Evolutionary conservation across 2,329 filamentous ascomycete genomes (phyloP).

Genomic region (Ophidiomyces ophidiicola): DNA sequence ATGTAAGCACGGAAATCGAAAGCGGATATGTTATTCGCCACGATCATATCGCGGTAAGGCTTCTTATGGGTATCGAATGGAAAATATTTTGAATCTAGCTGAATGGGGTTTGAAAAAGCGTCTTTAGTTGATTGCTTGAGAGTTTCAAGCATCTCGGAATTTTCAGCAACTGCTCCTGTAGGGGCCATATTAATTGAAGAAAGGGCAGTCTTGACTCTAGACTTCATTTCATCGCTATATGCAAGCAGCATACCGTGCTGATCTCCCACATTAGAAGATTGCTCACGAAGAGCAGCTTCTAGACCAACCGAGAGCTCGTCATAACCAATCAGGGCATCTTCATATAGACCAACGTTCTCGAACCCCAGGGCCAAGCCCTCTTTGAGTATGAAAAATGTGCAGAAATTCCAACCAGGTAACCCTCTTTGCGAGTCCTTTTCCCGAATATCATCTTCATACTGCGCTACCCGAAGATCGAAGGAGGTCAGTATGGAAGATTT

Average conservation of each 20-base stretch:
- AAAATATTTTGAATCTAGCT: conserved; percentile 25
- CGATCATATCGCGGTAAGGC: conserved; percentile 78
- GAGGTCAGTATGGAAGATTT: conserved; percentile 77
- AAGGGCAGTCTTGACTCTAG: conserved; percentile 43
- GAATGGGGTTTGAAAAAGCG: conserved; percentile 22
- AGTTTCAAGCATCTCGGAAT: conserved; percentile 20
- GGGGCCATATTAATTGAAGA: conserved; percentile 23
- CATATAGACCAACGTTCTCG: conserved; percentile 88
- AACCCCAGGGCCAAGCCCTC: conserved; percentile 88
- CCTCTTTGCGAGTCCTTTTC: conserved; percentile 80
- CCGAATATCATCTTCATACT: conserved; percentile 95
- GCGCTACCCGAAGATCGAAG: conserved; percentile 78
- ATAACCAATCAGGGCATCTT: conserved; percentile 88
- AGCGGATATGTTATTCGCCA: conserved; percentile 87
- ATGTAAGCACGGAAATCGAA: conserved; percentile 94
- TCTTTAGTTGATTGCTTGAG: conserved; percentile 23
- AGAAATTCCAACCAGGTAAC: conserved; percentile 96
- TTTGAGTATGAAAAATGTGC: conserved; percentile 96
- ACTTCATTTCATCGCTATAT: conserved; percentile 62
- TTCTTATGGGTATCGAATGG: conserved; percentile 51
- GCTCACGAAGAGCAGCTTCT: conserved; percentile 68
- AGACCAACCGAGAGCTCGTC: conserved; percentile 84
- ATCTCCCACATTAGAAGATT: conserved; percentile 48
- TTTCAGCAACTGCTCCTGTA: conserved; percentile 6
- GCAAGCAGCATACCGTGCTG: conserved; percentile 58